Base-by-base conservation (phyloP, 2,329 filamentous ascomycete species). In the Didymosphaeria variabile region DNA sequence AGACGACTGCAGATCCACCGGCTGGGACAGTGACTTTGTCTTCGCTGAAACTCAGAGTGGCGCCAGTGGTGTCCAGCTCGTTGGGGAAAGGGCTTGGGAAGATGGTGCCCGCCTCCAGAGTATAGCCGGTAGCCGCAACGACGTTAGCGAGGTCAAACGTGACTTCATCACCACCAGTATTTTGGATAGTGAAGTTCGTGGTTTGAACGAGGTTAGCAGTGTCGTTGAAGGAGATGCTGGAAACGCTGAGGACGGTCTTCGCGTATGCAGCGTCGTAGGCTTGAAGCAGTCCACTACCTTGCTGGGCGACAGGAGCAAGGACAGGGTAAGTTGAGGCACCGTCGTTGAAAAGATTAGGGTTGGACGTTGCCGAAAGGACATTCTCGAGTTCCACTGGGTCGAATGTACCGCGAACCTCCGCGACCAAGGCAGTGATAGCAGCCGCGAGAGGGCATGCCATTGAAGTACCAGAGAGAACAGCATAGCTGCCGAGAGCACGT, bases 391-490 rank as follows among this genome's bases (percentile, higher is more conserved):
- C 50, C 3, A 54, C 45, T 5, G 59, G 57, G 29, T 57, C 58
- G 6, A 64, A 44, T 13, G 54, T 57, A 21, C 59, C 58, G 21
- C 60, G 63, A 1, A 63, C 61, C 10, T 64, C 51, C 23, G 58
- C 54, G 17, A 68, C 42, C 17, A 68, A 45, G 1, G 66, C 66
- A 34, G 58, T 57, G 17, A 65, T 53, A 17, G 55, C 66, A n/a
- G 66, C 62, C 12, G 56, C 45, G 26, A 65, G 69, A 8, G 61
- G 61, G 40, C 58, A 57, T 19, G 57, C 82, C 87, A 90, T 89
- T 0, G 86, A 88, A 0, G 85, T 87, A 15, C 85, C 85, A 31
- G 79, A 87, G 17, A 82, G 72, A 0, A 87, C 81, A 26, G 80
- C 83, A 61, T 87, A 89, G 53, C 57, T 42, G 15, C 74, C 75